Percentiles rank a stretch among this genome's conserved stretches.
These are phyloP conservation scores for Cystoderma amianthinum DNA, from an alignment of 768 basidiomycete species.

Conservation along the genomic window DNA sequence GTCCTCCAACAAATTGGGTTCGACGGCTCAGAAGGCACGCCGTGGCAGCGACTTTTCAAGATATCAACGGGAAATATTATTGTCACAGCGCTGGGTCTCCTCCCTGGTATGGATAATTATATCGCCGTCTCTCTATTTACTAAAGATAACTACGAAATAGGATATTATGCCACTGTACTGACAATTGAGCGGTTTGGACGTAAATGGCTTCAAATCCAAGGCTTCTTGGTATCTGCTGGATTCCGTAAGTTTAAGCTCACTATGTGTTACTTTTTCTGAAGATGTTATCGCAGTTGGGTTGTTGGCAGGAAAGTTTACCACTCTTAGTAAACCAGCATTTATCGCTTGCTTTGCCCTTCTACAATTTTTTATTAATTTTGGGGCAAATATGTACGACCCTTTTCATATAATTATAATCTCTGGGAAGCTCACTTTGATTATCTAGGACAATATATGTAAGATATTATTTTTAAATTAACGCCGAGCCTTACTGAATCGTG, in stretches of 20 bases:
- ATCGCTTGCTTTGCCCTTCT: conserved; percentile 68
- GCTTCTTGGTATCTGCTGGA: conserved; percentile 63
- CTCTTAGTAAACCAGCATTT: conserved; percentile 50
- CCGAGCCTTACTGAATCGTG: not conserved
- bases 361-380: conserved; percentile 83
- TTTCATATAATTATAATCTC: no score
- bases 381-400: conserved; percentile 58
- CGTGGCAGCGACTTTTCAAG: conserved; percentile 63
- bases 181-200: conserved; percentile 69
- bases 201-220: conserved; percentile 70
- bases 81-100: conserved; percentile 69
- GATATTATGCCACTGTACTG: conserved; percentile 64
- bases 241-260: conserved; percentile 42
- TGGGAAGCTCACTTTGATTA: not conserved
- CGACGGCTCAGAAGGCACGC: conserved; percentile 45
- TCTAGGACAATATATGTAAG: conserved; percentile 46
- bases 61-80: conserved; percentile 64
- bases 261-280: not conserved
- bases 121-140: not conserved
- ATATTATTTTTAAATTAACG: not conserved
- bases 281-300: conserved; percentile 42
- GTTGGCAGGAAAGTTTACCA: conserved; percentile 57
- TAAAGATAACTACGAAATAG: conserved; percentile 18
- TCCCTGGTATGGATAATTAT: conserved; percentile 47
- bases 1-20: conserved; percentile 70